Conservation (phyloP, 2,329 filamentous ascomycete genomes). For the Nemania bipapillata region DNA sequence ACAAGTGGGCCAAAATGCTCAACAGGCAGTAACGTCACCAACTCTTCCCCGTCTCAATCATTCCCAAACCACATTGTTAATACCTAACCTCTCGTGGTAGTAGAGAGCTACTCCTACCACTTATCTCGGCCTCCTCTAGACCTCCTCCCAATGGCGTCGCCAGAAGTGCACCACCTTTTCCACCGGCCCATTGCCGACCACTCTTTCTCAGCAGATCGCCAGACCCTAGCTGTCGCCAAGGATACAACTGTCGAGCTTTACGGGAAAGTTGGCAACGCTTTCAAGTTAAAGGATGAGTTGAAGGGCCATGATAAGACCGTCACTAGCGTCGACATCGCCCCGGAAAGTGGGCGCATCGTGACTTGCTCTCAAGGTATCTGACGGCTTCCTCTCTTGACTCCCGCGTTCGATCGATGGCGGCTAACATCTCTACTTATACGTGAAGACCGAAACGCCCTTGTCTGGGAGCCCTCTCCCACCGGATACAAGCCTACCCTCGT, state of each 20-base stretch:
- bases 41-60: not conserved
- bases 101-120: slow-evolving; percentile 98
- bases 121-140: not conserved
- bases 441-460: slow-evolving; percentile 92
- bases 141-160: slow-evolving; percentile 72
- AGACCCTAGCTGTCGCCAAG: slow-evolving; percentile 88
- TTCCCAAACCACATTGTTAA: not conserved
- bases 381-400: slow-evolving; percentile 39
- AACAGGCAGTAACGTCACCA: slow-evolving; percentile 22
- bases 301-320: slow-evolving; percentile 98
- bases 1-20: too few relatives aligned
- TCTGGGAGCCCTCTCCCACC: slow-evolving; percentile 92
- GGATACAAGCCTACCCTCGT: slow-evolving; percentile 98
- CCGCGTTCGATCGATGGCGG: not conserved
- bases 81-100: slow-evolving; percentile 73
- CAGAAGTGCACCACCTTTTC: slow-evolving; percentile 96
- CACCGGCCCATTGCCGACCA: slow-evolving; percentile 96
- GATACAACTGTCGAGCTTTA: slow-evolving; percentile 94
- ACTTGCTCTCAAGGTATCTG: slow-evolving; percentile 89
- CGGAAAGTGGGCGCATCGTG: slow-evolving; percentile 89
- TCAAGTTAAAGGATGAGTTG: slow-evolving; percentile 88
- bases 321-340: slow-evolving; percentile 94
- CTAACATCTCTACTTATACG: slow-evolving; percentile 9
- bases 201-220: slow-evolving; percentile 93
- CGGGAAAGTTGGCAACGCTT: slow-evolving; percentile 74